Conservation (phyloP, 306 rosid species). For the Gastrolobium bilobum region DNA sequence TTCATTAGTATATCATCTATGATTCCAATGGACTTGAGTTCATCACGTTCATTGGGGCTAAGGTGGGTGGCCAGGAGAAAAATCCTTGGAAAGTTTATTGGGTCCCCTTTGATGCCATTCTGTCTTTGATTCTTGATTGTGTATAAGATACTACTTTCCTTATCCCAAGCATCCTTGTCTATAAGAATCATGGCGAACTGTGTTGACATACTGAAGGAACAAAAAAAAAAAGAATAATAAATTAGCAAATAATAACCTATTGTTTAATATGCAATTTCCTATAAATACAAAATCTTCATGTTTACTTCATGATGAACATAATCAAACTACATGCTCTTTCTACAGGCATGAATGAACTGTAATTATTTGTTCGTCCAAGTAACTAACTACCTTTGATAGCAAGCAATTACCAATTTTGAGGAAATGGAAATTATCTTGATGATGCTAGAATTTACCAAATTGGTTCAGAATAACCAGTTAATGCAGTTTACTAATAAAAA, state of each 20-base stretch:
- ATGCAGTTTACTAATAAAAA: conserved; percentile 9
- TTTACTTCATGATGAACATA: conserved; percentile 1
- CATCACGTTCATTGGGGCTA: conserved; percentile 54
- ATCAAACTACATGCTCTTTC: conserved; percentile 15
- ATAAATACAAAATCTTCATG: conserved; percentile 19
- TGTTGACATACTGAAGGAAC: conserved; percentile 53
- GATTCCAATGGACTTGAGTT: conserved; percentile 67
- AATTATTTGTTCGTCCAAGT: neutral
- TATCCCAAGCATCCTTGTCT: conserved; percentile 85
- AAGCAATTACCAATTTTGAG: conserved; percentile 6
- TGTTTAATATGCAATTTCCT: conserved; percentile 13
- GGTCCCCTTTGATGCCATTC: conserved; percentile 55
- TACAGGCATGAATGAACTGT: neutral
- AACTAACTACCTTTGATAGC: neutral
- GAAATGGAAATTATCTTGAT: conserved; percentile 5
- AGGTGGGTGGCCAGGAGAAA: conserved; percentile 71
- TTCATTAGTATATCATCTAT: conserved; percentile 69
- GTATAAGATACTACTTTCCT: conserved; percentile 53
- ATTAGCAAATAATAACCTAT: conserved; percentile 36
- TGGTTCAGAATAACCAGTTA: neutral
- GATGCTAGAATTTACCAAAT: conserved; percentile 12
- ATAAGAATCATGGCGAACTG: conserved; percentile 75
- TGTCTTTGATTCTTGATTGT: conserved; percentile 52
- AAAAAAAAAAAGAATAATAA: conserved; percentile 33
- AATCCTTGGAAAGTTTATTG: conserved; percentile 62